Evolutionary conservation across 371 early-diverging fungal genomes (phyloP).

Genomic region (Zychaea mexicana): DNA sequence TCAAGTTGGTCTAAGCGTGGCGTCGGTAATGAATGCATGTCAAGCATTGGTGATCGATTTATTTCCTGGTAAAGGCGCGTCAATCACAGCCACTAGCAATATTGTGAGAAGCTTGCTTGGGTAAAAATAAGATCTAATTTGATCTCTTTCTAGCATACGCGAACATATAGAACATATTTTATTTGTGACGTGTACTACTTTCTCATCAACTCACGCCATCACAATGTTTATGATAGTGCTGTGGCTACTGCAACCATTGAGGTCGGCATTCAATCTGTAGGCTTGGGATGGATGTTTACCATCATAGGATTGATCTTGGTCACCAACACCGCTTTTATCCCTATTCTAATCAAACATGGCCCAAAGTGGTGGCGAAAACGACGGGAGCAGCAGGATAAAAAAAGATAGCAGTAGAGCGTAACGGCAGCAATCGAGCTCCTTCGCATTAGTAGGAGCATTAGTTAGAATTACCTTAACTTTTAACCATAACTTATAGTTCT

Average conservation of each 20-base stretch:
- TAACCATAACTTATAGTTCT: no score
- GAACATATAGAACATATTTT: no score
- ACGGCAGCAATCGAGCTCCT: no score
- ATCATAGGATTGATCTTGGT: conserved; percentile 7
- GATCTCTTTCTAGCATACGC: no score
- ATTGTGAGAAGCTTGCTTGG: conserved; percentile 38
- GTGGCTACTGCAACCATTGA: background rate
- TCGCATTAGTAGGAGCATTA: no score
- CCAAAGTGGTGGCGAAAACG: background rate
- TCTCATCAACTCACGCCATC: no score
- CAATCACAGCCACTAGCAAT: conserved; percentile 45
- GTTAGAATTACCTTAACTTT: no score
- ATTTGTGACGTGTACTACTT: no score
- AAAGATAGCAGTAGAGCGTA: no score
- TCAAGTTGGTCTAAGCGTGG: conserved; percentile 15
- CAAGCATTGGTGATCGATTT: conserved; percentile 40
- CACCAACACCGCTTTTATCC: background rate
- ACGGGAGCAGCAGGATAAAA: background rate
- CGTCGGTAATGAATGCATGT: conserved; percentile 20
- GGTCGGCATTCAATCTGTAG: conserved; percentile 38
- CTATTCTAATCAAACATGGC: background rate
- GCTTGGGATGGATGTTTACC: conserved; percentile 42
- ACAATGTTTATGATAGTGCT: background rate
- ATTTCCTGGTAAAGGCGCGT: conserved; percentile 43
- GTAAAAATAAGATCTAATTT: conserved; percentile 20